Conservation (phyloP, 140 eudicot species). For the Anethum foeniculum region DNA sequence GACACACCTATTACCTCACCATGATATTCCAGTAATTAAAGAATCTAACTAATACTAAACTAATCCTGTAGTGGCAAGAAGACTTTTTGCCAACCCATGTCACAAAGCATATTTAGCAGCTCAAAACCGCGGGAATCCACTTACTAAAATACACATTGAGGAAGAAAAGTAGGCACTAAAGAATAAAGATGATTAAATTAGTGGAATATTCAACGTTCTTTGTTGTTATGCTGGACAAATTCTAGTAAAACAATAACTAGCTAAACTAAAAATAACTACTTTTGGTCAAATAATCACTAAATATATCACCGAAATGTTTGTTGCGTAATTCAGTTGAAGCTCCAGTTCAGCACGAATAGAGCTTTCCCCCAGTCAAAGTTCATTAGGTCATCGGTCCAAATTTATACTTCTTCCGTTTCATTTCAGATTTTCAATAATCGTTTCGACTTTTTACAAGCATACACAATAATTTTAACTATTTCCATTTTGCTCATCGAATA, state of each 20-base stretch:
- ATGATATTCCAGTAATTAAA: not conserved
- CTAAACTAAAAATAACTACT: not conserved
- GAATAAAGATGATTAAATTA: not conserved
- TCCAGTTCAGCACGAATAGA: not conserved
- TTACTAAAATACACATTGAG: slow-evolving; percentile 1
- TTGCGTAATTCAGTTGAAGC: not conserved
- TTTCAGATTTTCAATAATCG: not conserved
- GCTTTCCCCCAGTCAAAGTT: slow-evolving; percentile 8
- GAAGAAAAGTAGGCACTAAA: slow-evolving; percentile 6
- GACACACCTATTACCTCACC: not conserved
- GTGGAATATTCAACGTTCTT: slow-evolving; percentile 4
- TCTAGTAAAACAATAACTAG: not conserved
- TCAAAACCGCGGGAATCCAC: slow-evolving; percentile 10
- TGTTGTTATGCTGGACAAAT: not conserved
- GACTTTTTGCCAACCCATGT: slow-evolving; percentile 1
- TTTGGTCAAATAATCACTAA: not conserved
- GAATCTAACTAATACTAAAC: not conserved
- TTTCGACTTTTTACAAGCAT: not conserved
- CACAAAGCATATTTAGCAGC: slow-evolving; percentile 3
- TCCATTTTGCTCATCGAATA: not conserved
- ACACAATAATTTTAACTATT: not conserved
- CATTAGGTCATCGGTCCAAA: slow-evolving; percentile 16
- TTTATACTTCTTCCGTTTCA: not conserved
- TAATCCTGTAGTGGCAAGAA: slow-evolving; percentile 1
- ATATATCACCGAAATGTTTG: not conserved